Evolutionary conservation across 371 early-diverging fungal species (phyloP), one percentile per base, ranked within the genome.

Genomic region (Rhizopus microsporus): DNA sequence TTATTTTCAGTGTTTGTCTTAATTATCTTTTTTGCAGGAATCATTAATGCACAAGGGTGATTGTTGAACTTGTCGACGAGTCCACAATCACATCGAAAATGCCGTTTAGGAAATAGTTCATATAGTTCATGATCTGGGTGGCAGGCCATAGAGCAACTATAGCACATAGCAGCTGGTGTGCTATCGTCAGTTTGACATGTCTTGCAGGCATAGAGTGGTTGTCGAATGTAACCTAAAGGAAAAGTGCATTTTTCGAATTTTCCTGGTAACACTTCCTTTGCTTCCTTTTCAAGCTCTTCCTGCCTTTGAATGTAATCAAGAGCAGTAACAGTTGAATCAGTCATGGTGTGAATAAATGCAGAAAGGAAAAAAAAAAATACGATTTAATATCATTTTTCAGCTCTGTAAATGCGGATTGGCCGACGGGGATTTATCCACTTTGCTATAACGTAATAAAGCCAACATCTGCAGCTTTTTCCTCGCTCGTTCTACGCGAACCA

Each of bases 41-140:
- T 52, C 39, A 49, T 55, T 13, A 82, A 61, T 32, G 65, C 44
- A 46, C 85, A 86, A 12, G 60, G 46, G 23, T 62, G 56, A 4
- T 49, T 59, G 30, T 66, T 63, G 46, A 86, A 78, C 54, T 80
- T 80, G 10, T 48, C 57, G 0, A 81, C 78, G 15, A 75, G 29
- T 3, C 94, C 95, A 62, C 96, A 94, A 68, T 94, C 94, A 69
- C 96, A 96, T 15, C 88, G 82, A 61, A 94, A 95, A 47, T 73
- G 56, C 0, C 94, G 78, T 59, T 93, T 91, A n/a, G 86, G 81
- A 58, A 91, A 93, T 54, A 95, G 72, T 67, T 94, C 94, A 29
- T 88, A 78, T 9, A 93, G 74, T 12, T 93, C 84, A 69, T 93
- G 93, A 33, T 80, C 86, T 0, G 89, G 74, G 63, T 95, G 96